phyloP scores from a whole-genome alignment of 352 stramenopile species.

The Pythium diclinum region DNA sequence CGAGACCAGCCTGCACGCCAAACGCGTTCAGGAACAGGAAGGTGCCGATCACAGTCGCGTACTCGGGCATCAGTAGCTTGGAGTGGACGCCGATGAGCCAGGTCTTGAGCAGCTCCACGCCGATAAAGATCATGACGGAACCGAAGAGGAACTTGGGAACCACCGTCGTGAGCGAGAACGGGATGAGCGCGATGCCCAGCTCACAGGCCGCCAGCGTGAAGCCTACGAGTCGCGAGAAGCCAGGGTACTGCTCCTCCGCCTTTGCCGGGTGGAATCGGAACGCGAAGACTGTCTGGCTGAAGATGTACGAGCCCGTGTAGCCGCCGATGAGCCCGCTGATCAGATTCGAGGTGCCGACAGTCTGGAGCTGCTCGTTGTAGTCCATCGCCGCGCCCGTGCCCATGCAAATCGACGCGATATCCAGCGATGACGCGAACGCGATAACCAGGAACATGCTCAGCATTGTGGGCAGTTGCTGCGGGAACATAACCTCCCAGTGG shows the following conservation, averaged over 20 bases:
- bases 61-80: slow-evolving; percentile 80
- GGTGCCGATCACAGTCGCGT: slow-evolving; percentile 87
- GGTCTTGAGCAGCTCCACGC: slow-evolving; percentile 91
- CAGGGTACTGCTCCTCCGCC: slow-evolving; percentile 36
- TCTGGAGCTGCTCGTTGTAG: slow-evolving; percentile 93
- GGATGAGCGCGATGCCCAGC: slow-evolving; percentile 62
- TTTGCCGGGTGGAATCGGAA: slow-evolving; percentile 52
- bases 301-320: slow-evolving; percentile 91
- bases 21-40: slow-evolving; percentile 90
- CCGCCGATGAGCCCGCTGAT: slow-evolving; percentile 84
- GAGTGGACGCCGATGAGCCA: slow-evolving; percentile 60
- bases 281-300: slow-evolving; percentile 92
- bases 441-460: slow-evolving; percentile 95
- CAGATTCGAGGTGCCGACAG: slow-evolving; percentile 92
- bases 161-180: slow-evolving; percentile 88
- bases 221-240: slow-evolving; percentile 62
- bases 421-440: slow-evolving; percentile 91
- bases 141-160: slow-evolving; percentile 97
- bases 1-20: slow-evolving; percentile 88
- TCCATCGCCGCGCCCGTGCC: slow-evolving; percentile 90
- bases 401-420: slow-evolving; percentile 95
- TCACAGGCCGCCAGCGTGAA: slow-evolving; percentile 56
- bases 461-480: slow-evolving; percentile 59
- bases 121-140: slow-evolving; percentile 96
- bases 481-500: slow-evolving; percentile 76